Evolutionary conservation across 495 filamentous ascomycete species (phyloP).

Genomic region (Podospora pseudoanserina): DNA sequence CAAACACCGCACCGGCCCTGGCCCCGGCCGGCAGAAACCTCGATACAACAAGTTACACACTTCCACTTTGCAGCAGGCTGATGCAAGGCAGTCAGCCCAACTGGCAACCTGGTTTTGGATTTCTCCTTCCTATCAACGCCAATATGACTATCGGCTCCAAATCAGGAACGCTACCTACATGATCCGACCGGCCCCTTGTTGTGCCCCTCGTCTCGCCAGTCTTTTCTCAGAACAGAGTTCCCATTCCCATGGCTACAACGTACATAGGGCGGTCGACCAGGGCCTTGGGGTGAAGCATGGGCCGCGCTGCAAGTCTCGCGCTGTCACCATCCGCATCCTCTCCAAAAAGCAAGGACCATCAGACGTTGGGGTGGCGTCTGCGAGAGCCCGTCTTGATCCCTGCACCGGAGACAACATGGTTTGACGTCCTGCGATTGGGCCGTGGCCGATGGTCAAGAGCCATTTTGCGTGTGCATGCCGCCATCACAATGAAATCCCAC

Average conservation of each 20-base stretch:
- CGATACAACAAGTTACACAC: background rate
- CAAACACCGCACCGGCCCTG: background rate
- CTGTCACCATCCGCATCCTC: background rate
- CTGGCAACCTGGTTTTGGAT: background rate
- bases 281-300: background rate
- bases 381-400: slow-evolving; percentile 19
- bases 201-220: background rate
- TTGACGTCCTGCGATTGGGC: background rate
- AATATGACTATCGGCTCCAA: background rate
- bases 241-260: slow-evolving; percentile 3
- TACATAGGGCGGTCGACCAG: slow-evolving; percentile 1
- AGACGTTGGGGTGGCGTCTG: slow-evolving; percentile 28
- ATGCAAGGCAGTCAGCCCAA: background rate
- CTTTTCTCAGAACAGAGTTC: slow-evolving; percentile 1
- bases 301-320: slow-evolving; percentile 3
- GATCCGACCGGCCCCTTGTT: background rate
- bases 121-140: background rate
- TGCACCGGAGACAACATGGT: slow-evolving; percentile 16
- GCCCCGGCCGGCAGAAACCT: slow-evolving; percentile 1
- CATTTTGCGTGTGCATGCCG: slow-evolving; percentile 4
- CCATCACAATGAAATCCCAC: background rate
- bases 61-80: background rate
- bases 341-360: slow-evolving; percentile 19
- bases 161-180: background rate
- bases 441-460: background rate